Conservation (phyloP, 768 basidiomycete species). For the Suillus fuscotomentosus region DNA sequence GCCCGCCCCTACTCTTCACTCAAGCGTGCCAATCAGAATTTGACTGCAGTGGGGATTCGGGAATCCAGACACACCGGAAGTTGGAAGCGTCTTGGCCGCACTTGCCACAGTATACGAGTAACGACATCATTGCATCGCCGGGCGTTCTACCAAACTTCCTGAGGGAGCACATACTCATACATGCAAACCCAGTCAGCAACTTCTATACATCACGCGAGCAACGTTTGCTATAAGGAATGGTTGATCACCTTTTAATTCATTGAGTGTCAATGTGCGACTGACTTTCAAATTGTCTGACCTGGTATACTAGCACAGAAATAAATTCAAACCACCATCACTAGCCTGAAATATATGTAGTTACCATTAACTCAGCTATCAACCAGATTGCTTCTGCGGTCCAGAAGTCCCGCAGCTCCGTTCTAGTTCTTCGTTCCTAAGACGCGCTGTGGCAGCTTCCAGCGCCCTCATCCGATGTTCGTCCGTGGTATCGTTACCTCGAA, state of each 20-base stretch:
- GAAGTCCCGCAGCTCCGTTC: slow-evolving; percentile 70
- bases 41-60: background rate
- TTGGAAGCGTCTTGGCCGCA: background rate
- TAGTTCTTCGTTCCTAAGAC: slow-evolving; percentile 61
- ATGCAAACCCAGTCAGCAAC: background rate
- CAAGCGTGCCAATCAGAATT: background rate
- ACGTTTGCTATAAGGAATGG: background rate
- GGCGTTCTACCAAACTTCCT: background rate
- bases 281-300: background rate
- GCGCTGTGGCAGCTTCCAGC: slow-evolving; percentile 59
- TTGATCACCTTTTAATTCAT: background rate
- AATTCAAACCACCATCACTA: background rate
- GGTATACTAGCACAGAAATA: background rate
- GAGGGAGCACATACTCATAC: background rate
- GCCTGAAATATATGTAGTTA: background rate
- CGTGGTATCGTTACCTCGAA: slow-evolving; percentile 38
- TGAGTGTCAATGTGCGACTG: background rate
- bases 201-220: background rate
- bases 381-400: slow-evolving; percentile 4
- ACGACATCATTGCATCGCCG: background rate
- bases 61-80: background rate
- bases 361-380: background rate
- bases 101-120: background rate
- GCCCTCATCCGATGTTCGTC: slow-evolving; percentile 58
- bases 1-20: background rate